These are phyloP conservation scores for Ceriops zippeliana DNA, from an alignment of 345 rosid species.

Conservation along the genomic window DNA sequence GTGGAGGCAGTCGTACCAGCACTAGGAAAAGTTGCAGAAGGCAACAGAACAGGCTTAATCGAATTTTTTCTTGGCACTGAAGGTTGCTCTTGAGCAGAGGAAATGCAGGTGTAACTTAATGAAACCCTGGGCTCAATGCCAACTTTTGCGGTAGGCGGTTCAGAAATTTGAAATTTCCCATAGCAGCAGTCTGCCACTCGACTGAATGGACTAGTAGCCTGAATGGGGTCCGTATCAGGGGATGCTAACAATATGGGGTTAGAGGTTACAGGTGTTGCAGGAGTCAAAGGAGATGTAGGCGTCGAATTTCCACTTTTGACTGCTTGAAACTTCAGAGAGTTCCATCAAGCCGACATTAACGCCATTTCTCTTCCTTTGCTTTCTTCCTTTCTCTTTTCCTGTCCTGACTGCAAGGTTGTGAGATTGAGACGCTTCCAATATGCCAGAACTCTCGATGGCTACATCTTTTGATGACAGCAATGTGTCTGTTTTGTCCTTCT, in stretches of 20 bases:
- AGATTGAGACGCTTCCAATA: conserved; percentile 39
- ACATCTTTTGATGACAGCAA: conserved; percentile 28
- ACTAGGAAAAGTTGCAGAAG: conserved; percentile 51
- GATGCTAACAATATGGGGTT: conserved; percentile 30
- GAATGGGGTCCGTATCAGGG: conserved; percentile 29
- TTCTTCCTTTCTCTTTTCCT: conserved; percentile 62
- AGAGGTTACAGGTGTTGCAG: conserved; percentile 31
- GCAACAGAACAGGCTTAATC: conserved; percentile 33
- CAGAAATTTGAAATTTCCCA: conserved; percentile 24
- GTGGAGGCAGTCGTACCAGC: conserved; percentile 24
- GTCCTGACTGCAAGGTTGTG: conserved; percentile 49
- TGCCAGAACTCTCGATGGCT: conserved; percentile 22
- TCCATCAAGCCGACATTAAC: conserved; percentile 31
- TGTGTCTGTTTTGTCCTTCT: conserved; percentile 16
- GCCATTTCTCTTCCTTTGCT: conserved; percentile 75
- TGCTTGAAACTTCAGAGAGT: conserved; percentile 69
- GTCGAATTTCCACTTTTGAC: conserved; percentile 90
- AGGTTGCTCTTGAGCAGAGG: conserved; percentile 23
- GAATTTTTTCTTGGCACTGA: conserved; percentile 15
- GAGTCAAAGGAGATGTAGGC: conserved; percentile 77
- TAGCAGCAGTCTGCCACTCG: conserved; percentile 14
- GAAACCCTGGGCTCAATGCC: conserved; percentile 21
- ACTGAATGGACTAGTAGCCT: conserved; percentile 29
- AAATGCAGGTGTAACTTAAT: conserved; percentile 12
- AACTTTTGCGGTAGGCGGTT: conserved; percentile 19